Conservation (phyloP, 257 asterid genomes). For the Penstemon barbatus region DNA sequence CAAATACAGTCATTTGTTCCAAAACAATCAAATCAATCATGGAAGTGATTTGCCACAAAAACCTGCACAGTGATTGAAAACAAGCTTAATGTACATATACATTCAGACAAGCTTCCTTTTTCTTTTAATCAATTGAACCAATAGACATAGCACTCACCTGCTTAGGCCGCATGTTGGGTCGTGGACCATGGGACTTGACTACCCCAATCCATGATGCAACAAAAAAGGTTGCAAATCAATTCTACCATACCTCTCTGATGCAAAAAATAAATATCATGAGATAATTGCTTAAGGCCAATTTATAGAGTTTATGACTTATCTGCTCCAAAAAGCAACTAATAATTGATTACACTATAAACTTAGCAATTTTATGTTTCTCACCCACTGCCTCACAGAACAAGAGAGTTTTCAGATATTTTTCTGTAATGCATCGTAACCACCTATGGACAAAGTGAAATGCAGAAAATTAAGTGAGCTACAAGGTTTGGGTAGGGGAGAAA, state of each 20-base stretch:
- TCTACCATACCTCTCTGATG: slow-evolving; percentile 86
- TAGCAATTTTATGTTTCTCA: neutral
- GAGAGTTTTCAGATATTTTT: no score
- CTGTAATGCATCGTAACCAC: no score
- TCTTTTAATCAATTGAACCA: slow-evolving; percentile 15
- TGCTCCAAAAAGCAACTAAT: slow-evolving; percentile 3
- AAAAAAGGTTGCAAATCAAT: slow-evolving; percentile 89
- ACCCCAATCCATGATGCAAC: slow-evolving; percentile 99
- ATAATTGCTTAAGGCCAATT: slow-evolving; percentile 17
- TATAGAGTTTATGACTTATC: slow-evolving; percentile 10
- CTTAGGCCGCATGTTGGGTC: slow-evolving; percentile 94
- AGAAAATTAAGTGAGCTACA: no score
- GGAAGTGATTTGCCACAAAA: slow-evolving; percentile 94
- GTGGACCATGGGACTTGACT: slow-evolving; percentile 97
- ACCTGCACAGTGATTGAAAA: slow-evolving; percentile 53
- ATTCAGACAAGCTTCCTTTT: no score
- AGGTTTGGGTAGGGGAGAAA: no score
- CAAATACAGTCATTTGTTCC: slow-evolving; percentile 99
- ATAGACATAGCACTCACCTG: slow-evolving; percentile 54
- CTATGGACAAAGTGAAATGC: no score
- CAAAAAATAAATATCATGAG: slow-evolving; percentile 28
- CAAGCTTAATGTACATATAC: neutral
- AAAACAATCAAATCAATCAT: slow-evolving; percentile 95
- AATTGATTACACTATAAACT: slow-evolving; percentile 10
- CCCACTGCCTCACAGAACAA: no score